A percentile compares a stretch with the other conserved stretches of the same genome.
Conservation (phyloP, 2,329 filamentous ascomycete species). For the Neofusicoccum cordaticola region DNA sequence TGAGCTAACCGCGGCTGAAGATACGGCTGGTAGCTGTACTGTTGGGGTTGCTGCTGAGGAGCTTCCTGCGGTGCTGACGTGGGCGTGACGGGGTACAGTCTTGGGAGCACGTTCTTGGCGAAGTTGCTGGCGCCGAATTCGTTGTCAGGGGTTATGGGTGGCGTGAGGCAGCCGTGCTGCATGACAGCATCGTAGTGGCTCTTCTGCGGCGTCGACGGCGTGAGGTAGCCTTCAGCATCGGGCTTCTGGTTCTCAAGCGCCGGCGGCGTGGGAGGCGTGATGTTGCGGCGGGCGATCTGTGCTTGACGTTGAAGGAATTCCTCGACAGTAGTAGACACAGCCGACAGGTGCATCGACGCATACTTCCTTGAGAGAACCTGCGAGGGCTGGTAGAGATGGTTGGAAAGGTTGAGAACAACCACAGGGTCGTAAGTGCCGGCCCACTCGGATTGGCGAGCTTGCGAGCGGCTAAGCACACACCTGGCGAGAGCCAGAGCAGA, state of each 20-base stretch:
- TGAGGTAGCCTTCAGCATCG: conserved; percentile 47
- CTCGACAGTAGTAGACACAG: conserved; percentile 63
- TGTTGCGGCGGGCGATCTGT: conserved; percentile 46
- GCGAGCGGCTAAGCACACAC: conserved; percentile 78
- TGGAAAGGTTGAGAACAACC: conserved; percentile 62
- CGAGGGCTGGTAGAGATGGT: conserved; percentile 65
- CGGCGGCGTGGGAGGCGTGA: conserved; percentile 56
- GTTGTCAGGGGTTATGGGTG: conserved; percentile 77
- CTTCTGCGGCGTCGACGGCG: conserved; percentile 79
- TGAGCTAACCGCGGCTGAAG: conserved; percentile 37
- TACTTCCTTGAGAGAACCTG: conserved; percentile 68
- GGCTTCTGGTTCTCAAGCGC: conserved; percentile 55
- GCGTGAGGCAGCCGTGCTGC: conserved; percentile 76
- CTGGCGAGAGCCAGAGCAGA: conserved; percentile 82
- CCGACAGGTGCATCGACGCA: conserved; percentile 62
- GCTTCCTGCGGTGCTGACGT: conserved; percentile 26
- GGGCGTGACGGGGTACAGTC: conserved; percentile 37
- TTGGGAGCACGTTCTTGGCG: conserved; percentile 27
- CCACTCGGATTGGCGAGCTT: conserved; percentile 75
- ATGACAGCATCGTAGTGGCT: conserved; percentile 61
- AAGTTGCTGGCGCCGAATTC: conserved; percentile 34
- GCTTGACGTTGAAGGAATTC: conserved; percentile 65
- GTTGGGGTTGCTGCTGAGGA: conserved; percentile 28
- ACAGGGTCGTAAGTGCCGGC: conserved; percentile 66
- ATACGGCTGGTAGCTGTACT: conserved; percentile 35